Base-by-base conservation (phyloP, 305 asterid species). In the Fraxinus sp. region DNA sequence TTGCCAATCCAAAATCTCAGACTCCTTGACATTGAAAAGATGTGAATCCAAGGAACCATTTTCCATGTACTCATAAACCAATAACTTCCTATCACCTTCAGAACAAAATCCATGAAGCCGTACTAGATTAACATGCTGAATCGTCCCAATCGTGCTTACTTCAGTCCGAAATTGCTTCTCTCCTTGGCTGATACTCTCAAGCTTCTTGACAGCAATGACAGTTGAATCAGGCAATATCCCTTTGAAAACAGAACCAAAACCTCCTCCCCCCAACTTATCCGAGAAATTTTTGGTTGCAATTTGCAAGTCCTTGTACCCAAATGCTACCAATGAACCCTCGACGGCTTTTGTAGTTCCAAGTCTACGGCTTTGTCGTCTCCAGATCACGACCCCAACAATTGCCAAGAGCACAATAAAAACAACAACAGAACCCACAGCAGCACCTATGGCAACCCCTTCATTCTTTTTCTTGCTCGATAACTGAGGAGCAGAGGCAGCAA, bases 81-180 rank as follows among this genome's bases (percentile, higher is more conserved):
- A 78, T 81, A 91, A 36, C 79, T 87, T 93, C 78, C 88, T 91
- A 78, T 55, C 80, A 30, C 94, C 95, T 78, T 92, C 91, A 1
- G 95, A 89, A 85, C 94, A 93, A 85, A 93, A 93, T 14, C 97
- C 97, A 16, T 92, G 91, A 36, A 93, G 97, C 76, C 94, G 85
- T 6, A 91, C 94, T n/a, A 93, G 95, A 86, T 93, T 92, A 46
- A 93, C 88, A 39, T 93, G 97, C 16, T 93, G 97, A 79, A 92
- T 86, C 11, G 92, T 89, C 79, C 97, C 97, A 14, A 93, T 93
- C 1, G 97, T 93, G 93, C 95, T 88, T 30, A 93, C 95, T 83
- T 93, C 97, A 9, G 93, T 86, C 52, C 94, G 85, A 71, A 93
- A 93, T 82, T 93, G 95, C 91, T 93, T 93, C 89, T 92, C 97